These are phyloP conservation scores for Claviceps purpurea DNA, from an alignment of 2,329 filamentous ascomycete genomes.

Conservation along the genomic window DNA sequence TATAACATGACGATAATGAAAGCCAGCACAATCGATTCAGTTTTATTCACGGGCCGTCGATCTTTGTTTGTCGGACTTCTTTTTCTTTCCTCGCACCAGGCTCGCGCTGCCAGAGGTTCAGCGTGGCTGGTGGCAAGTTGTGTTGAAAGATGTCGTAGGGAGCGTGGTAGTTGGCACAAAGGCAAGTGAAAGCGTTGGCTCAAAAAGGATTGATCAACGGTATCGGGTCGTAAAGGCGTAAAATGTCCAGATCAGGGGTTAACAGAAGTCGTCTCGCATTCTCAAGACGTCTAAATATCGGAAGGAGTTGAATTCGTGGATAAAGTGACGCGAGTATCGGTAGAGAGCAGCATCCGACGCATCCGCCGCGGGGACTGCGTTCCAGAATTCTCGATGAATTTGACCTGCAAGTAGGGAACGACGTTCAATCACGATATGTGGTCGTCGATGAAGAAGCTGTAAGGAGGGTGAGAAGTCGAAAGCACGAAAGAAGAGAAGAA, in stretches of 20 bases:
- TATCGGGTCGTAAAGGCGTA: neutral
- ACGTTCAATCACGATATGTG: neutral
- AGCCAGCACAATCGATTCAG: neutral
- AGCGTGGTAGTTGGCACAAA: neutral
- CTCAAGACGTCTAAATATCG: neutral
- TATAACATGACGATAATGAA: slow-evolving; percentile 5
- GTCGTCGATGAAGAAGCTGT: neutral
- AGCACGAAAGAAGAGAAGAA: neutral
- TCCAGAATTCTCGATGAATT: neutral
- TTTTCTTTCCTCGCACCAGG: neutral
- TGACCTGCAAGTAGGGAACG: too few species aligned
- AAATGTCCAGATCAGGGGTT: neutral
- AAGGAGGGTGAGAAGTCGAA: neutral
- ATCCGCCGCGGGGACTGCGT: neutral
- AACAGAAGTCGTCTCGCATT: slow-evolving; percentile 2
- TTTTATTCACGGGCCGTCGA: neutral
- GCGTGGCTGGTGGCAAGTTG: neutral
- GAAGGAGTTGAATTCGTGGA: neutral
- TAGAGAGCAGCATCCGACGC: neutral
- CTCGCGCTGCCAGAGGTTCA: neutral
- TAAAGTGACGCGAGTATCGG: neutral
- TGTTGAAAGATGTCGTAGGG: neutral
- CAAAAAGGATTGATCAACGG: neutral
- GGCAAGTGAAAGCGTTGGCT: neutral
- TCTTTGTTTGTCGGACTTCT: too few species aligned